A percentile compares a stretch with the other conserved stretches of the same genome.
Evolutionary conservation across 441 rosid genomes (phyloP).

Genomic region (Bocquillonia castaneifolia): DNA sequence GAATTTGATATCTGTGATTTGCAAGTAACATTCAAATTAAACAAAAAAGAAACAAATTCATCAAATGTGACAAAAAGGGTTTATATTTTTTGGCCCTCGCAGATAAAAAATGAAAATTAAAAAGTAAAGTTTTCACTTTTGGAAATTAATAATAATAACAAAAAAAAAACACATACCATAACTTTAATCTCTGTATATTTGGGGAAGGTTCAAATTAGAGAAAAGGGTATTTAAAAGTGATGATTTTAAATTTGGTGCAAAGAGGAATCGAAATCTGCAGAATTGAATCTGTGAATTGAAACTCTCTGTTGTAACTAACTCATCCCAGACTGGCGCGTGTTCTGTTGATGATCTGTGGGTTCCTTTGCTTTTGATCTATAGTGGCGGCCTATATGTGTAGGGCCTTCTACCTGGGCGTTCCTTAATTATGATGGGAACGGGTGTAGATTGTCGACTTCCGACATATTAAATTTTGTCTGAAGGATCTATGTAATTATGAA

Average conservation of each 20-base stretch:
- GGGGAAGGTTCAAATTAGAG: background rate
- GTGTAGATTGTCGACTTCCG: no score
- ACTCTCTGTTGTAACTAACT: constrained; percentile 4
- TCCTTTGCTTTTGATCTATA: background rate
- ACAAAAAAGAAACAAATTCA: background rate
- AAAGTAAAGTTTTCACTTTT: background rate
- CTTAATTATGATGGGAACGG: background rate
- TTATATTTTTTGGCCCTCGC: background rate
- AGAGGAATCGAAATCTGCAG: background rate
- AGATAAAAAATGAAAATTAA: constrained; percentile 8
- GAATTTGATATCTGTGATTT: background rate
- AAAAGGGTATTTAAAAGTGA: background rate
- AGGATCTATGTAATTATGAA: no score
- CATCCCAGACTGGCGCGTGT: constrained; percentile 23
- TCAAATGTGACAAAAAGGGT: background rate
- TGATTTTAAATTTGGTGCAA: background rate
- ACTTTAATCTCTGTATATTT: background rate
- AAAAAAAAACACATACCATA: no score
- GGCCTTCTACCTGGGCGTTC: background rate
- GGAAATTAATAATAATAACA: background rate
- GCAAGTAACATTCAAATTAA: background rate
- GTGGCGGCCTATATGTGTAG: background rate
- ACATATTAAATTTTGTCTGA: no score
- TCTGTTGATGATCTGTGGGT: background rate
- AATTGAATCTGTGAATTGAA: background rate